Evolutionary conservation across 257 asterid genomes (phyloP).

Genomic region (Avicennia marina): DNA sequence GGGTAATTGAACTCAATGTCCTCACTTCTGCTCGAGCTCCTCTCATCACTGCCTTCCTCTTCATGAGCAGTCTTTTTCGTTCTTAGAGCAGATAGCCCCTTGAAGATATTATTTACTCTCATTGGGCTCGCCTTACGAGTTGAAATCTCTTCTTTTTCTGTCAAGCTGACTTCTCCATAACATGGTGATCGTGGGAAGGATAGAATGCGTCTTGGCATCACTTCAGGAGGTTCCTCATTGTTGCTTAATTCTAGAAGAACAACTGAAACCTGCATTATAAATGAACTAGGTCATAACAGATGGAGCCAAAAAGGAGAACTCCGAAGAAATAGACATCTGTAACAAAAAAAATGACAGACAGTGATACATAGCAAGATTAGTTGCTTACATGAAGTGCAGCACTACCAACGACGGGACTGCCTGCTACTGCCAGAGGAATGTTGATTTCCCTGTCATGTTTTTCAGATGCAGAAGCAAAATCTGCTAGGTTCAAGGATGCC

Average conservation of each 20-base stretch:
- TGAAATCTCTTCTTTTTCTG: constrained; percentile 33
- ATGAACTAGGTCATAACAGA: background rate
- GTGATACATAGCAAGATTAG: no score
- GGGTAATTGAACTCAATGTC: constrained; percentile 35
- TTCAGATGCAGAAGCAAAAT: constrained; percentile 33
- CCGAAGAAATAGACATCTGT: no score
- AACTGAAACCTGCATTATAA: constrained; percentile 46
- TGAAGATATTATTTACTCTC: constrained; percentile 75
- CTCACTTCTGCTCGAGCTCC: constrained; percentile 57
- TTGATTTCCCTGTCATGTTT: constrained; percentile 30
- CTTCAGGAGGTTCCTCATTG: constrained; percentile 37
- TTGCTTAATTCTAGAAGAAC: constrained; percentile 36
- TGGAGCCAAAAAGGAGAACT: background rate
- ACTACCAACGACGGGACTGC: background rate
- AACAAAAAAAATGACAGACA: no score
- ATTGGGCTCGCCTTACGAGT: constrained; percentile 65
- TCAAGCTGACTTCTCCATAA: constrained; percentile 35
- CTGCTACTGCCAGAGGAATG: constrained; percentile 38
- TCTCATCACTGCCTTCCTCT: constrained; percentile 57
- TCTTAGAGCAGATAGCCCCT: constrained; percentile 60
- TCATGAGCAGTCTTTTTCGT: constrained; percentile 31
- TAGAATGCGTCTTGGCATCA: constrained; percentile 25
- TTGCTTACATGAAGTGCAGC: constrained; percentile 48
- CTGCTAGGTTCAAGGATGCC: constrained; percentile 54
- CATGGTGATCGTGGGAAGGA: constrained; percentile 47